phyloP scores from a whole-genome alignment of 257 asterid genomes.

The Solanum chilense region DNA sequence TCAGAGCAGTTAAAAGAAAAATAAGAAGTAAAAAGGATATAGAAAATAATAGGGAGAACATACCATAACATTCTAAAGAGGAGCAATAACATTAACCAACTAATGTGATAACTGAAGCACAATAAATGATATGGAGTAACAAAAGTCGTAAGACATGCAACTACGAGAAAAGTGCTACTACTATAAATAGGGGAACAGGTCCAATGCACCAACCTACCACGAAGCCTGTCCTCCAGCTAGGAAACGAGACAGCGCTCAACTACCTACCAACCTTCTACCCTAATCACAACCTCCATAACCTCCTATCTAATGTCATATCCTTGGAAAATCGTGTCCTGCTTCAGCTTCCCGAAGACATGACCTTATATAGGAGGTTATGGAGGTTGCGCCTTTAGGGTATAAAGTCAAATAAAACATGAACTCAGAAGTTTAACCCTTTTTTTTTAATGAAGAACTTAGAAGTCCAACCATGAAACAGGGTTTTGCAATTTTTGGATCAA shows the following conservation, averaged over 20 bases:
- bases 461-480: background rate
- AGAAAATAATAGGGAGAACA: background rate
- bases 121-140: background rate
- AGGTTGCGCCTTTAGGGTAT: background rate
- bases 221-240: background rate
- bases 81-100: background rate
- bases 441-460: background rate
- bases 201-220: background rate
- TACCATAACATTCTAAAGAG: background rate
- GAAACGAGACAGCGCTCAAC: background rate
- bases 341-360: background rate
- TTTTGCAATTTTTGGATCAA: background rate
- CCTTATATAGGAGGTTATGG: background rate
- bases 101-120: background rate
- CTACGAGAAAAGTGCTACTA: background rate
- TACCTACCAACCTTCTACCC: background rate
- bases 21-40: background rate
- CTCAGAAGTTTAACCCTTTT: background rate
- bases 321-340: background rate
- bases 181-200: background rate
- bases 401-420: background rate
- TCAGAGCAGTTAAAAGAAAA: background rate
- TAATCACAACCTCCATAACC: background rate
- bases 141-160: background rate
- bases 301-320: background rate